A percentile compares a stretch with the other conserved stretches of the same genome.
Conservation (phyloP, 2,329 filamentous ascomycete species). For the Chaetomium sp. region DNA sequence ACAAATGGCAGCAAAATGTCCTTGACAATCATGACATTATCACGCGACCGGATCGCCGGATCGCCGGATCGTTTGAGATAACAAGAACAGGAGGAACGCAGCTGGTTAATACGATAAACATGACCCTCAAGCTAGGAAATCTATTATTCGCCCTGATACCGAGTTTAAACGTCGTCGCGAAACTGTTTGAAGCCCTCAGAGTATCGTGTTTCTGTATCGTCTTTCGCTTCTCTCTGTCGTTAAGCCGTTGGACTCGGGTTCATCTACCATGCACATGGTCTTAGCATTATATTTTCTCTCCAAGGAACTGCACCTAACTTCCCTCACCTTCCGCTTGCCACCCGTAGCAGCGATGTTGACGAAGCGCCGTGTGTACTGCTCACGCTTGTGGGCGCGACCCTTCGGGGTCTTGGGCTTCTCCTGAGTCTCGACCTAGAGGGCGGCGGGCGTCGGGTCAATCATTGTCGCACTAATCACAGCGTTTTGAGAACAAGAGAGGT, state of each 20-base stretch:
- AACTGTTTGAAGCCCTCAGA: background rate
- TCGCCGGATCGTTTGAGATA: conserved; percentile 15
- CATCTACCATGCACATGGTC: conserved; percentile 18
- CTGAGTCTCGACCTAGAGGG: conserved; percentile 66
- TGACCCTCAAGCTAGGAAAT: background rate
- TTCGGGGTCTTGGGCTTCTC: conserved; percentile 98
- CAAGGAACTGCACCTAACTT: background rate
- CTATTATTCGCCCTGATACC: conserved; percentile 1
- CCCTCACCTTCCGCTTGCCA: conserved; percentile 91
- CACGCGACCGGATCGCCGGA: conserved; percentile 19
- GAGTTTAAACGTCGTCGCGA: conserved; percentile 14
- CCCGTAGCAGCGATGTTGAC: conserved; percentile 89
- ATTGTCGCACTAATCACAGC: too few species aligned
- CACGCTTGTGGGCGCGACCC: conserved; percentile 95
- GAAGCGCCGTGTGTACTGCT: conserved; percentile 94
- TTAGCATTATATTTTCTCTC: background rate
- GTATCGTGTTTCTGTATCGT: background rate
- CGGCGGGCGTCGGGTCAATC: background rate
- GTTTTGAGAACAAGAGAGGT: too few species aligned
- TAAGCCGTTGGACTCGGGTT: conserved; percentile 25
- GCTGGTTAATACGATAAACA: background rate
- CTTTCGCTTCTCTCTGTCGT: background rate
- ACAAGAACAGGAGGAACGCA: conserved; percentile 1
- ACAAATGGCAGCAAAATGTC: background rate
- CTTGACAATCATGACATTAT: conserved; percentile 13